These are phyloP conservation scores for Globisporangium radiosum DNA, from an alignment of 352 stramenopile genomes.

Conservation along the genomic window DNA sequence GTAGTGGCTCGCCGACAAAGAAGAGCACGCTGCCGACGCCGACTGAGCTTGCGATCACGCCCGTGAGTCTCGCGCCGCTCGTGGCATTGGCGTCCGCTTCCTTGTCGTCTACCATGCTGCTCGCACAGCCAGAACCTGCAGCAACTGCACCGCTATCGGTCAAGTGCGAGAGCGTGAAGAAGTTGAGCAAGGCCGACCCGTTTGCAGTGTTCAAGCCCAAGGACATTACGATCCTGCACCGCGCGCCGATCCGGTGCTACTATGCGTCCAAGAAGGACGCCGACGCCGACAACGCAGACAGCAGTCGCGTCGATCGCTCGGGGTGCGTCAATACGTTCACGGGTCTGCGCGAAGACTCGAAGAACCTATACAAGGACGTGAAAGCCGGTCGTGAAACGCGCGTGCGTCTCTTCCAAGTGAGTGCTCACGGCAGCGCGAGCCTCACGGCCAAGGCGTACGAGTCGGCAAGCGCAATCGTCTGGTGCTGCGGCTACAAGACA, in stretches of 20 bases:
- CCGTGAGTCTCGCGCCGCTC: conserved; percentile 1
- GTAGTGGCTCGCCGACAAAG: conserved; percentile 1
- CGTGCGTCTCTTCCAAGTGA: conserved; percentile 73
- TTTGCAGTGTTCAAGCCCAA: conserved; percentile 43
- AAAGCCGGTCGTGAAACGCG: conserved; percentile 46
- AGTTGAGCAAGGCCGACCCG: conserved; percentile 6
- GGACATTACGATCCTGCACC: conserved; percentile 79
- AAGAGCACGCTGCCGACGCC: conserved; percentile 4
- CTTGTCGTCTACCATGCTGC: too few species aligned
- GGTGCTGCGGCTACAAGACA: conserved; percentile 75
- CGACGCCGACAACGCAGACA: conserved; percentile 55
- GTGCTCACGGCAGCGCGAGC: conserved; percentile 40
- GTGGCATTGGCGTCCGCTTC: neutral
- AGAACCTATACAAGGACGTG: conserved; percentile 65
- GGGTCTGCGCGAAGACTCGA: conserved; percentile 77
- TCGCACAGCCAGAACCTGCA: conserved; percentile 7
- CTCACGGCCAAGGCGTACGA: conserved; percentile 62
- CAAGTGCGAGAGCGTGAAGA: conserved; percentile 16
- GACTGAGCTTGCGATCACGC: conserved; percentile 10
- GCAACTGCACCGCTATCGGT: neutral
- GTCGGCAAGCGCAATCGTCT: conserved; percentile 66
- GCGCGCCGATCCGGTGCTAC: conserved; percentile 70
- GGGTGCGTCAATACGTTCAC: conserved; percentile 85
- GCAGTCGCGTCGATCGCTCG: conserved; percentile 43
- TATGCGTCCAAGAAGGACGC: conserved; percentile 76